These are phyloP conservation scores for Aspergillus floridensis DNA, from an alignment of 2,329 filamentous ascomycete genomes.

Conservation along the genomic window DNA sequence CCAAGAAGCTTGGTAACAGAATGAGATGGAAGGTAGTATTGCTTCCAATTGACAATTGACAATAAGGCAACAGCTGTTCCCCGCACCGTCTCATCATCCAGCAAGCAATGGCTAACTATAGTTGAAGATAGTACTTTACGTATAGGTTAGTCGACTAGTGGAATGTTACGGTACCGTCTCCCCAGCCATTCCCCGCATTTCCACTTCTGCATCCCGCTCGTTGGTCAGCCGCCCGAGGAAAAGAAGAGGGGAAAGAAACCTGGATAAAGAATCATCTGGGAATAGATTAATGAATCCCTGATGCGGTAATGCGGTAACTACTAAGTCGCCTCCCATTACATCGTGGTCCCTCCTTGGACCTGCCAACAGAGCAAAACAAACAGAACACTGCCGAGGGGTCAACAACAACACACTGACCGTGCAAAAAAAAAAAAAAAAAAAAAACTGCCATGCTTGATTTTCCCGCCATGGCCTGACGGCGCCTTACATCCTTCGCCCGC, in stretches of 20 bases:
- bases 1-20: background rate
- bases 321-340: too few species aligned
- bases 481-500: constrained; percentile 3
- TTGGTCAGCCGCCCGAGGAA: background rate
- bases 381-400: background rate
- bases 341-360: background rate
- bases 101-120: background rate
- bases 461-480: background rate
- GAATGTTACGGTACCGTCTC: background rate
- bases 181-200: constrained; percentile 7
- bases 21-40: background rate
- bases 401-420: background rate
- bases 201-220: background rate
- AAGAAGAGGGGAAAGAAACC: too few species aligned
- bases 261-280: too few species aligned
- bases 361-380: background rate
- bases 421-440: background rate
- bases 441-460: background rate
- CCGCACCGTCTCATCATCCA: background rate
- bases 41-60: background rate
- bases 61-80: background rate
- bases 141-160: background rate
- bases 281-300: background rate
- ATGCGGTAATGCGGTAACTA: background rate
- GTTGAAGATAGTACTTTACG: background rate